phyloP scores from a whole-genome alignment of 257 asterid genomes.

The Salvia splendens region DNA sequence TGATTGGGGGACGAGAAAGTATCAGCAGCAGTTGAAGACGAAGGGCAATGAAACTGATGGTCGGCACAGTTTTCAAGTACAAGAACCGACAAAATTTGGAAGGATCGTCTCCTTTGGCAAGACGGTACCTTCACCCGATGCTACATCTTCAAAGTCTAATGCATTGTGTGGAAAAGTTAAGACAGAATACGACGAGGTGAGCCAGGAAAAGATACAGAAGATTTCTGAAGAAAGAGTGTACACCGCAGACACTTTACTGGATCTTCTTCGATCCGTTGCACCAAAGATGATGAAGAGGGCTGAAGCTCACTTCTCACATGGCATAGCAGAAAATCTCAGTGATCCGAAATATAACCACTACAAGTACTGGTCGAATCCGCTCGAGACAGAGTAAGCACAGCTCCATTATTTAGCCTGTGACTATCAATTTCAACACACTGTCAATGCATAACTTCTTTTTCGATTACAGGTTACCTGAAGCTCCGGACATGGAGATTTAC shows the following conservation, averaged over 20 bases:
- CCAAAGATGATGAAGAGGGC: constrained; percentile 88
- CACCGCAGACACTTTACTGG: constrained; percentile 57
- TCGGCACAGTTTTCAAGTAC: constrained; percentile 36
- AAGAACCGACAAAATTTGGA: constrained; percentile 58
- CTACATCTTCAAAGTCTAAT: constrained; percentile 26
- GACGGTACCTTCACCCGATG: constrained; percentile 28
- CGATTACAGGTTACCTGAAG: constrained; percentile 68
- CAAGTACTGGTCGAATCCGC: constrained; percentile 97
- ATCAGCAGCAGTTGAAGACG: constrained; percentile 28
- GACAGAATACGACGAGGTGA: constrained; percentile 77
- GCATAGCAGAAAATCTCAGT: constrained; percentile 72
- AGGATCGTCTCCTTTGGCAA: constrained; percentile 76
- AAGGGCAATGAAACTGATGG: constrained; percentile 41
- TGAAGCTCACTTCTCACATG: constrained; percentile 87
- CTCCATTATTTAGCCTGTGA: not conserved
- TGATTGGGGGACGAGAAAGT: constrained; percentile 36
- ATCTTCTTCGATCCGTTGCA: constrained; percentile 72
- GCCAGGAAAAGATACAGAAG: constrained; percentile 51
- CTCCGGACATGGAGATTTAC: constrained; percentile 87
- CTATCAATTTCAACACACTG: too few relatives aligned
- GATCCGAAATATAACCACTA: constrained; percentile 76
- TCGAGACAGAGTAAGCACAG: constrained; percentile 70
- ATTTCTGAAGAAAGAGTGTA: constrained; percentile 56
- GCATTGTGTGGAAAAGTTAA: constrained; percentile 62
- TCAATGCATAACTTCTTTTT: not conserved